A percentile compares a stretch with the other conserved stretches of the same genome.
Evolutionary conservation across 345 rosid species (phyloP).

Genomic region (Melaleuca alternifolia): DNA sequence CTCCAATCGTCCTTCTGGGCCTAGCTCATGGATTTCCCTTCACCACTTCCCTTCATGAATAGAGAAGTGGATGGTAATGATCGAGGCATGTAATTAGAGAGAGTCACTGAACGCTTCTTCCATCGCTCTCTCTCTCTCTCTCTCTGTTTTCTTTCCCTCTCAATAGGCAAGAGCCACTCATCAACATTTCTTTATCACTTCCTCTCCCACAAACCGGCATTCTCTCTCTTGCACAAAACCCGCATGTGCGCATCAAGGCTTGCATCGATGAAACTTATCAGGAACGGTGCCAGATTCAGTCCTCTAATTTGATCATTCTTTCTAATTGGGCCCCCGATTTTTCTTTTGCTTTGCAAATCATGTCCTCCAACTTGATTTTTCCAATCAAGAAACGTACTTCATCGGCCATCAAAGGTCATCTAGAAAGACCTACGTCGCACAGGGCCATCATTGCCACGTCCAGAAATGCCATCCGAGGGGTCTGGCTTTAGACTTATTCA

Average conservation of each 20-base stretch:
- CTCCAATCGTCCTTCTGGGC: neutral
- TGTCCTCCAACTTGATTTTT: neutral
- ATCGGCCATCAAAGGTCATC: neutral
- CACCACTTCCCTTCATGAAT: neutral
- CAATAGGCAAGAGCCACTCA: neutral
- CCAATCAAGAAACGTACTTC: neutral
- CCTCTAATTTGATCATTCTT: neutral
- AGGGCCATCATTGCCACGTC: neutral
- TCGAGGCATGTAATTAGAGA: accelerated
- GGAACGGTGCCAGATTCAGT: neutral
- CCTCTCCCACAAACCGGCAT: neutral
- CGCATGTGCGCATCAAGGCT: neutral
- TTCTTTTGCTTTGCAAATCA: neutral
- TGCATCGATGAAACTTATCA: neutral
- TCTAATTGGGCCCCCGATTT: neutral
- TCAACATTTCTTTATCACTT: neutral
- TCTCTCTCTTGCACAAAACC: neutral
- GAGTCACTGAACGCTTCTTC: neutral
- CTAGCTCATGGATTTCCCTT: neutral
- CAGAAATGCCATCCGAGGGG: no score
- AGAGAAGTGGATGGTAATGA: neutral
- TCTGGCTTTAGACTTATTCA: neutral
- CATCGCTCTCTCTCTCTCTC: neutral
- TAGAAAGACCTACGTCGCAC: neutral
- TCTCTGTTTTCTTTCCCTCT: neutral